Conservation (phyloP, 1,284 basidiomycete genomes). For the Phenoliferia sp. region DNA sequence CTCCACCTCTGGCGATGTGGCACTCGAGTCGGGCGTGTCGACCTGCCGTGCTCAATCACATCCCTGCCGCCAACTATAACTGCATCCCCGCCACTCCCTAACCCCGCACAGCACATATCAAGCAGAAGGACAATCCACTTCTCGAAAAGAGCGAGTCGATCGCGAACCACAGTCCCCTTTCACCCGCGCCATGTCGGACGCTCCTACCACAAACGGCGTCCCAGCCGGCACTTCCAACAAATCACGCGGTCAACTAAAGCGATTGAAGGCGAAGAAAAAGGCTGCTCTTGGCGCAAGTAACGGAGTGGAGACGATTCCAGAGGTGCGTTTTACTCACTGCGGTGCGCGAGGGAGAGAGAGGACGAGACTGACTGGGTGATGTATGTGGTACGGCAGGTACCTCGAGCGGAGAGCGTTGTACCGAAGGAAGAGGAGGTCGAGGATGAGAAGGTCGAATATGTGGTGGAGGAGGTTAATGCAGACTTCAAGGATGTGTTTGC, state of each 20-base stretch:
- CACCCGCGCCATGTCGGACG: not conserved
- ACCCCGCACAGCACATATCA: not conserved
- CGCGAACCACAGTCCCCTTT: not conserved
- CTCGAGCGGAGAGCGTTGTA: slow-evolving; percentile 8
- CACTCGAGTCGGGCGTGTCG: not conserved
- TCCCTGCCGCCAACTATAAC: no score
- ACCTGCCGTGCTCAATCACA: no score
- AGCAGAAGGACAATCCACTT: no score
- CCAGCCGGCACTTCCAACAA: slow-evolving; percentile 19
- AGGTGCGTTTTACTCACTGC: not conserved
- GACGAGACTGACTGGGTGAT: no score
- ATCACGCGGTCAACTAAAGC: slow-evolving; percentile 37
- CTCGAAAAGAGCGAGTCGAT: no score
- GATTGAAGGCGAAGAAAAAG: slow-evolving; percentile 38
- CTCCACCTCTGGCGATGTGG: not conserved
- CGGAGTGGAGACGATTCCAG: not conserved
- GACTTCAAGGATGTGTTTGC: slow-evolving; percentile 39
- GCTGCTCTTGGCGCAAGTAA: not conserved
- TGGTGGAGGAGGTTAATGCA: not conserved
- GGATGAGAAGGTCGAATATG: not conserved
- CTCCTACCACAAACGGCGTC: not conserved
- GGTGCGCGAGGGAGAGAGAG: no score
- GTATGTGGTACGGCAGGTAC: not conserved
- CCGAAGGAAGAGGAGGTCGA: slow-evolving; percentile 17
- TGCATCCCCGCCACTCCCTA: not conserved